Base-by-base conservation (phyloP, 2,329 filamentous ascomycete genomes). In the Sporothrix euskadiensis region DNA sequence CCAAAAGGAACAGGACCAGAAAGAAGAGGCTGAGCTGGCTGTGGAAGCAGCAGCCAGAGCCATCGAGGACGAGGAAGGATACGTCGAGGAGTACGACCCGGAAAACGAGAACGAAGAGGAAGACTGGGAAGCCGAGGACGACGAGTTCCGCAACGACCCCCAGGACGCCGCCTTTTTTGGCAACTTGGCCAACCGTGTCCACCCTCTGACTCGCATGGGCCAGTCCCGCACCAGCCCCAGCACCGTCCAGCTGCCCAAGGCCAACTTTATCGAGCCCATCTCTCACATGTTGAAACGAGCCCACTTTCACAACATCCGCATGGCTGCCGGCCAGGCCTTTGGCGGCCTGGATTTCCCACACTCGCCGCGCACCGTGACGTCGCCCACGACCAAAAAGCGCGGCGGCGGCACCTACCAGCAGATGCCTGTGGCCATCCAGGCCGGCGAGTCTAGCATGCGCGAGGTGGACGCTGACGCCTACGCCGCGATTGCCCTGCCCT, bases 381-480 rank as follows among this genome's bases (percentile, higher is more conserved):
- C 85, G 19, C 87, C 39, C 32, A 16, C 35, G 22, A 39, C 52
- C 7, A n/a, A 44, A 9, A 68, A 66, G 19, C 83, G 78, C 88
- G 83, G 68, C 59, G 39, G 39, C 2, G 56, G 56, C 78, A 87
- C 83, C 44, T 83, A 87, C 44, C 85, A 87, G 19, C 92, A 93
- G 83, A 88, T 87, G 75, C 85, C 88, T 0, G 88, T 94, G 39
- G 85, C 88, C 0, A 81, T 94, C 61, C 85, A 89, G 72, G 88
- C 91, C 0, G 85, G 86, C 22, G 88, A 92, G 75, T 83, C 85
- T 74, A 86, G 86, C 57, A 93, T 95, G 91, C 87, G 86, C 2
- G 88, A 92, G 72, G 92, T 94, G 70, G 90, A 94, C 76, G 91
- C 90, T 1, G 91, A 95, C 82, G 87, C 88, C 4, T 94, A 90